phyloP scores from a whole-genome alignment of 2,329 filamentous ascomycete genomes.

The Hypomyces rosellus region DNA sequence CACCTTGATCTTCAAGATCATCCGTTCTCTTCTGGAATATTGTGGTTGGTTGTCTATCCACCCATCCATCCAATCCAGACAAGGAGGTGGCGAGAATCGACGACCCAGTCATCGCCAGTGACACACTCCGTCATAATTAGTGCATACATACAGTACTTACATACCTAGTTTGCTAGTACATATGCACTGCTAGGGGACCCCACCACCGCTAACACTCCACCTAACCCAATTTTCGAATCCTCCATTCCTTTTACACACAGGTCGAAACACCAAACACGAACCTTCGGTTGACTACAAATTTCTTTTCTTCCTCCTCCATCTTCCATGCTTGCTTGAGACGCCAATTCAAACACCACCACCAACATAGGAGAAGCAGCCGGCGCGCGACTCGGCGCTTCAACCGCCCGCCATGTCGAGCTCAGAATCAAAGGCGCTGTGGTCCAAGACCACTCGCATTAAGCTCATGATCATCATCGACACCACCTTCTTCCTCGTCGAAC shows the following conservation, averaged over 20 bases:
- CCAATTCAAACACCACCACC: not conserved
- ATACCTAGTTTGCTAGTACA: too few relatives aligned
- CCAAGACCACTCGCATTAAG: slow-evolving; percentile 86
- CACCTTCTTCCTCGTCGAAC: slow-evolving; percentile 83
- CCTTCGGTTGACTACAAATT: not conserved
- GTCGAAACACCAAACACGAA: not conserved
- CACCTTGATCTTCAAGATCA: too few relatives aligned
- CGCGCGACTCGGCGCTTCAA: not conserved
- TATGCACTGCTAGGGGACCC: too few relatives aligned
- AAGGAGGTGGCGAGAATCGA: too few relatives aligned
- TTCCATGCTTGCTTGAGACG: too few relatives aligned
- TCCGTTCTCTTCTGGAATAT: not conserved
- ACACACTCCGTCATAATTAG: too few relatives aligned
- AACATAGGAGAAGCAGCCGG: not conserved
- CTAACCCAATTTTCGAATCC: too few relatives aligned
- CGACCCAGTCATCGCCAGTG: too few relatives aligned
- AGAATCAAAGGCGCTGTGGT: slow-evolving; percentile 64
- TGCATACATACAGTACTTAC: too few relatives aligned
- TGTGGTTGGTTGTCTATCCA: not conserved
- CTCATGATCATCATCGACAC: slow-evolving; percentile 89
- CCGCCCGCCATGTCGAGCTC: slow-evolving; percentile 22
- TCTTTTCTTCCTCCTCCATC: not conserved
- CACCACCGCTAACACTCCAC: too few relatives aligned
- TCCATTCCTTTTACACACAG: too few relatives aligned
- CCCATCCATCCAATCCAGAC: not conserved